These are phyloP conservation scores for Leccinellum albellum DNA, from an alignment of 768 basidiomycete genomes.

Conservation along the genomic window DNA sequence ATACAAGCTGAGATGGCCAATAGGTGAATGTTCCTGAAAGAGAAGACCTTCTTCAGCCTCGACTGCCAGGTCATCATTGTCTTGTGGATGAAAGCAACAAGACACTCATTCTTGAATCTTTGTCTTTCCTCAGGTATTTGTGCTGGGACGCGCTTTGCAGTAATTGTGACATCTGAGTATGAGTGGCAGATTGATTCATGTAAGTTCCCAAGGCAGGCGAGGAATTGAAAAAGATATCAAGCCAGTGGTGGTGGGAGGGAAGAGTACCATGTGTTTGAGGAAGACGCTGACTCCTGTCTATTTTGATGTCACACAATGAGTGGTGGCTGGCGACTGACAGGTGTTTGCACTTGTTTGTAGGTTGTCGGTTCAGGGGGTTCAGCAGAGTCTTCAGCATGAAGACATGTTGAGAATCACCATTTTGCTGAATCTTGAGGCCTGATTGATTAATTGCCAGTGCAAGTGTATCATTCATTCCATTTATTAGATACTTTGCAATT, in stretches of 20 bases:
- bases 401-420: too few relatives aligned
- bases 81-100: constrained; percentile 6
- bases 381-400: too few relatives aligned
- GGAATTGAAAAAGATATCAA: constrained; percentile 31
- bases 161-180: constrained; percentile 60
- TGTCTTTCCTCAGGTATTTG: constrained; percentile 46
- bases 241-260: constrained; percentile 21
- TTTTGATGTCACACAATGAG: too few relatives aligned
- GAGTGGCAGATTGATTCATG: constrained; percentile 30
- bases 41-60: constrained; percentile 23
- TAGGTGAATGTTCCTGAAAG: constrained; percentile 63
- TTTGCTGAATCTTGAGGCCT: too few relatives aligned
- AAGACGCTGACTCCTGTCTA: background rate
- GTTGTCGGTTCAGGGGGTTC: too few relatives aligned
- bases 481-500: too few relatives aligned
- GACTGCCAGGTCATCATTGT: constrained; percentile 25
- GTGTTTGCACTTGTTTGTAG: too few relatives aligned
- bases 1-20: constrained; percentile 80
- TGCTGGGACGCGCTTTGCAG: constrained; percentile 42
- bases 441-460: too few relatives aligned
- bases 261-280: constrained; percentile 17
- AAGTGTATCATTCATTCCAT: too few relatives aligned
- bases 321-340: too few relatives aligned
- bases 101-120: constrained; percentile 67
- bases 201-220: constrained; percentile 30